phyloP scores from a whole-genome alignment of 495 filamentous ascomycete genomes.

The Hypoxylon crocopeplum region DNA sequence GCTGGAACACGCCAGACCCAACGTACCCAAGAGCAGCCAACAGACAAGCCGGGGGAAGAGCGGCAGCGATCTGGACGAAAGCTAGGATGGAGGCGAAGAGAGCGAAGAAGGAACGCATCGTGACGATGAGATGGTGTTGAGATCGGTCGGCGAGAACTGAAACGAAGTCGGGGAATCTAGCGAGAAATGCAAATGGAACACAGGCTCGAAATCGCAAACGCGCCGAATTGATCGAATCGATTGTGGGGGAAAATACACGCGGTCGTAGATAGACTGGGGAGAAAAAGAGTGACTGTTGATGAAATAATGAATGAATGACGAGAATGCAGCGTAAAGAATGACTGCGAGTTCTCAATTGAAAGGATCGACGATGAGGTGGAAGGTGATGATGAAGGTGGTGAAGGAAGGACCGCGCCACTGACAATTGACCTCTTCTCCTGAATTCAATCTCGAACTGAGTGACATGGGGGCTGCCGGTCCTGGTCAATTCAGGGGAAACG shows the following conservation, averaged over 20 bases:
- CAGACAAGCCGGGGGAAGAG: constrained; percentile 45
- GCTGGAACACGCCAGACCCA: background rate
- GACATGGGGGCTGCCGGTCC: constrained; percentile 16
- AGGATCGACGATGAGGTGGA: constrained; percentile 3
- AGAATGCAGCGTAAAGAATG: constrained; percentile 42
- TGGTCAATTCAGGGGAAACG: constrained; percentile 33
- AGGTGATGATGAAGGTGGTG: constrained; percentile 21
- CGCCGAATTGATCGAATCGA: constrained; percentile 24
- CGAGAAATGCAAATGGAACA: constrained; percentile 24
- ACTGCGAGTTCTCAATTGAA: constrained; percentile 29
- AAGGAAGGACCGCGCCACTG: constrained; percentile 16
- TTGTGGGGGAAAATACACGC: constrained; percentile 7
- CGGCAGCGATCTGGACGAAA: constrained; percentile 38
- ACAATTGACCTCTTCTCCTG: constrained; percentile 13
- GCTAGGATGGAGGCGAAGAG: constrained; percentile 39
- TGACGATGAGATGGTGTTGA: constrained; percentile 28
- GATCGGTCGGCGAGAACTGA: constrained; percentile 19
- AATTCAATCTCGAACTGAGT: constrained; percentile 25
- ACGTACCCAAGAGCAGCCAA: constrained; percentile 45
- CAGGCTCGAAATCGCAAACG: constrained; percentile 27
- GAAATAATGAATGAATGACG: constrained; percentile 19
- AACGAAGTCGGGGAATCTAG: constrained; percentile 14
- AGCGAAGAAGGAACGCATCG: constrained; percentile 42
- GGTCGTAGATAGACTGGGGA: background rate
- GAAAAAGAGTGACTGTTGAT: constrained; percentile 14